Percentiles rank a stretch among this genome's conserved stretches.
These are phyloP conservation scores for Aphanomyces astaci DNA, from an alignment of 352 stramenopile genomes.

Conservation along the genomic window DNA sequence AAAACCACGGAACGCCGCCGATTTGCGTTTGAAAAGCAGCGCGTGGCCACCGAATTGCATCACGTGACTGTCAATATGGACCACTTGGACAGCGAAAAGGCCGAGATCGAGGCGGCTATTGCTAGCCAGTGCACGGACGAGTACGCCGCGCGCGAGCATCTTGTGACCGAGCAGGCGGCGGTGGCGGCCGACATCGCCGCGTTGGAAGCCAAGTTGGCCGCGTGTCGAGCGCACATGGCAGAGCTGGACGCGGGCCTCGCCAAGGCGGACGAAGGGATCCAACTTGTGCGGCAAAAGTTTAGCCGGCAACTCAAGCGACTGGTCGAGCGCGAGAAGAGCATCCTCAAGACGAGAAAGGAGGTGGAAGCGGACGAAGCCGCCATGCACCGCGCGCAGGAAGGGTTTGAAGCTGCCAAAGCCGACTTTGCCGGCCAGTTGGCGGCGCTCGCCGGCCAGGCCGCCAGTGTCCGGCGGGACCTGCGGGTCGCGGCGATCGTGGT, in stretches of 20 bases:
- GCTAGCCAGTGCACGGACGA: conserved; percentile 66
- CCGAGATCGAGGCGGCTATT: conserved; percentile 69
- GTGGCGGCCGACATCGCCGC: conserved; percentile 69
- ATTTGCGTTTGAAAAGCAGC: conserved; percentile 57
- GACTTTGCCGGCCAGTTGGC: conserved; percentile 43
- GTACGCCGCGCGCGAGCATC: conserved; percentile 38
- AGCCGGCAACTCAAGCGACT: conserved; percentile 74
- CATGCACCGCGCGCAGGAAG: conserved; percentile 43
- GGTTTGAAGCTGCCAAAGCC: conserved; percentile 48
- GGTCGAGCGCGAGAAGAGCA: conserved; percentile 57
- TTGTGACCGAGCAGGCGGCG: conserved; percentile 46
- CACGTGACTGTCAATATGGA: conserved; percentile 66
- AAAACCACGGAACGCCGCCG: conserved; percentile 66
- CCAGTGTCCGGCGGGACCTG: conserved; percentile 57
- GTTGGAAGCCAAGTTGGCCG: conserved; percentile 54
- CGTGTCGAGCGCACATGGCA: conserved; percentile 46
- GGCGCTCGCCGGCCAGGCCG: conserved; percentile 54
- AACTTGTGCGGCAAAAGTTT: conserved; percentile 61
- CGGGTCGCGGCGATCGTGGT: conserved; percentile 51
- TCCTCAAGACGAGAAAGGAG: conserved; percentile 63
- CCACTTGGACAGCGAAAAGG: conserved; percentile 59
- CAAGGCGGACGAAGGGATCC: conserved; percentile 65
- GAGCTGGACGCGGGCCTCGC: conserved; percentile 61
- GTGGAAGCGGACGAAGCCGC: conserved; percentile 60
- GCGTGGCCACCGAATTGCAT: conserved; percentile 41